phyloP scores from a whole-genome alignment of 495 filamentous ascomycete genomes.

The Elaphomyces granulatus region DNA sequence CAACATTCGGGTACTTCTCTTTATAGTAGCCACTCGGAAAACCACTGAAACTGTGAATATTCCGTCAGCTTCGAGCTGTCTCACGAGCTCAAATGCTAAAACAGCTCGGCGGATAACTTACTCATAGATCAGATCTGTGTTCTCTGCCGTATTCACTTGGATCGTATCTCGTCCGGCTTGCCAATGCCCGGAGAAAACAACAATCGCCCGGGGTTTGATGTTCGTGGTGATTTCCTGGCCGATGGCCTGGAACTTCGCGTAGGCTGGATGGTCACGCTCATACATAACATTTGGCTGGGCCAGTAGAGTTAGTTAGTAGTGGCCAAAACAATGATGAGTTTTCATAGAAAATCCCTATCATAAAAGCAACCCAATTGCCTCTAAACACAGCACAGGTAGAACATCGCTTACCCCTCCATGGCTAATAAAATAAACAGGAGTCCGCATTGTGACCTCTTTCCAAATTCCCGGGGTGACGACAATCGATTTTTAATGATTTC shows the following conservation, averaged over 20 bases:
- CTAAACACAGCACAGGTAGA: neutral
- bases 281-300: slow-evolving; percentile 61
- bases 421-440: slow-evolving; percentile 66
- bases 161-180: slow-evolving; percentile 44
- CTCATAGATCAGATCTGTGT: slow-evolving; percentile 70
- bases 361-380: neutral
- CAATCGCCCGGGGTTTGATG: slow-evolving; percentile 65
- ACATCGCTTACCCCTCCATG: slow-evolving; percentile 53
- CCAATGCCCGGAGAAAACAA: slow-evolving; percentile 87
- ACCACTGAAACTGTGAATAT: slow-evolving; percentile 48
- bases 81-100: neutral
- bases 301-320: neutral
- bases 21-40: slow-evolving; percentile 51
- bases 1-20: slow-evolving; percentile 55
- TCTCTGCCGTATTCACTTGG: slow-evolving; percentile 56
- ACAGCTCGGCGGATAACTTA: slow-evolving; percentile 23
- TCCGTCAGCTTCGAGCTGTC: slow-evolving; percentile 3
- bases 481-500: too few relatives aligned
- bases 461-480: too few relatives aligned
- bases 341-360: neutral
- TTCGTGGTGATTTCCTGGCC: slow-evolving; percentile 68
- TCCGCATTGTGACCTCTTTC: slow-evolving; percentile 14
- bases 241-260: slow-evolving; percentile 49
- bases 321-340: neutral
- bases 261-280: slow-evolving; percentile 56